These are phyloP conservation scores for Solanum tarijense DNA, from an alignment of 257 asterid genomes.

Conservation along the genomic window DNA sequence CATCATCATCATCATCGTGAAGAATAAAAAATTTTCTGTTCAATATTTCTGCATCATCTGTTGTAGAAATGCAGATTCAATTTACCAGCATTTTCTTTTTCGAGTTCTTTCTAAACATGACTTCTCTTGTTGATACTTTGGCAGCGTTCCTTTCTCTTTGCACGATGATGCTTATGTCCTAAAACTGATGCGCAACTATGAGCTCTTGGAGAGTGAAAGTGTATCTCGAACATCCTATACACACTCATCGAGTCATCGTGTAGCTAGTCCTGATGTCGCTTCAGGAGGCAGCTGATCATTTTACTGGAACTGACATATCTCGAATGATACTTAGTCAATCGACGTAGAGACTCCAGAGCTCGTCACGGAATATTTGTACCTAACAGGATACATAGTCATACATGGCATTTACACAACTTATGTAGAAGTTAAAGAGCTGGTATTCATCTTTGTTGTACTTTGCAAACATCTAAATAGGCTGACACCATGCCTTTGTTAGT, in stretches of 20 bases:
- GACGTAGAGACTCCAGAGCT: not conserved
- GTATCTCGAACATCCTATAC: not conserved
- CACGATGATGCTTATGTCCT: slow-evolving; percentile 13
- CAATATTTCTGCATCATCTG: not conserved
- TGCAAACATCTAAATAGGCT: not conserved
- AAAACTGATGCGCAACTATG: slow-evolving; percentile 8
- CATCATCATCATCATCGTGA: not conserved
- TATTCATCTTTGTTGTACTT: not conserved
- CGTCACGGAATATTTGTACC: not conserved
- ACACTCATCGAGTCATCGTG: not conserved
- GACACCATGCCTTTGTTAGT: not conserved
- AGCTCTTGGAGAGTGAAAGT: not conserved
- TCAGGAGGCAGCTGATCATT: not conserved
- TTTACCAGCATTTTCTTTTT: not conserved
- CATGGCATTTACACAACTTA: not conserved
- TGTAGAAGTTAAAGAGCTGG: not conserved
- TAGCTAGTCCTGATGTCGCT: not conserved
- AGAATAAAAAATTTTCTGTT: not conserved
- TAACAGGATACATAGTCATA: not conserved
- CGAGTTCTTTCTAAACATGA: not conserved
- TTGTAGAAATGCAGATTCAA: not conserved
- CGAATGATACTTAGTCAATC: not conserved
- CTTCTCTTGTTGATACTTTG: not conserved
- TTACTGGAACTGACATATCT: not conserved
- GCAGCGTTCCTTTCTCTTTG: slow-evolving; percentile 9